Evolutionary conservation across 2,329 filamentous ascomycete genomes (phyloP).

Genomic region (Sporothrix schenckii): DNA sequence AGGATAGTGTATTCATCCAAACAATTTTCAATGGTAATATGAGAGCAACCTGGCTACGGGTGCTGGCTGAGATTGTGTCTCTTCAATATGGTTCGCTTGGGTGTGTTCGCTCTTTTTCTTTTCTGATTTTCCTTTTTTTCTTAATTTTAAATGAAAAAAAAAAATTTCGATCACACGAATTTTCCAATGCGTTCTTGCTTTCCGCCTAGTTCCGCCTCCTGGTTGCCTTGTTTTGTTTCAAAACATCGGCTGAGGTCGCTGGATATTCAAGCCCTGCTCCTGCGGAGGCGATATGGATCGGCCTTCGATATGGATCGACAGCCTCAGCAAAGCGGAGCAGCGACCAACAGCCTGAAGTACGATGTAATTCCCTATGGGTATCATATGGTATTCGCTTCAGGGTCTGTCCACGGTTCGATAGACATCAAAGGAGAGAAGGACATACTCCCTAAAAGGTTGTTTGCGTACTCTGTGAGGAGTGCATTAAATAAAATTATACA

Average conservation of each 20-base stretch:
- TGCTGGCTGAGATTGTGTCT: too few species aligned
- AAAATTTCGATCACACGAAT: too few species aligned
- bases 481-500: not conserved
- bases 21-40: too few species aligned
- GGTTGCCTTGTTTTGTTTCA: slow-evolving; percentile 13
- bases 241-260: not conserved
- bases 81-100: too few species aligned
- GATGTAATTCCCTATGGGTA: not conserved
- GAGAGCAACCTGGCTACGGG: not conserved
- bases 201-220: not conserved
- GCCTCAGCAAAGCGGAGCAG: not conserved
- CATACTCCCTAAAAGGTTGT: not conserved
- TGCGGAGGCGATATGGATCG: not conserved
- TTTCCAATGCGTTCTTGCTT: too few species aligned
- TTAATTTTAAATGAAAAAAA: too few species aligned
- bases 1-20: not conserved
- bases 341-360: not conserved
- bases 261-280: not conserved
- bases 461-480: not conserved
- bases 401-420: not conserved
- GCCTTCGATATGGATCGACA: not conserved
- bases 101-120: too few species aligned
- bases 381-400: slow-evolving; percentile 17
- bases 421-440: slow-evolving; percentile 3
- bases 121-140: too few species aligned